Evolutionary conservation across 1,284 basidiomycete species (phyloP).

Genomic region (Fomitopsis betulina): DNA sequence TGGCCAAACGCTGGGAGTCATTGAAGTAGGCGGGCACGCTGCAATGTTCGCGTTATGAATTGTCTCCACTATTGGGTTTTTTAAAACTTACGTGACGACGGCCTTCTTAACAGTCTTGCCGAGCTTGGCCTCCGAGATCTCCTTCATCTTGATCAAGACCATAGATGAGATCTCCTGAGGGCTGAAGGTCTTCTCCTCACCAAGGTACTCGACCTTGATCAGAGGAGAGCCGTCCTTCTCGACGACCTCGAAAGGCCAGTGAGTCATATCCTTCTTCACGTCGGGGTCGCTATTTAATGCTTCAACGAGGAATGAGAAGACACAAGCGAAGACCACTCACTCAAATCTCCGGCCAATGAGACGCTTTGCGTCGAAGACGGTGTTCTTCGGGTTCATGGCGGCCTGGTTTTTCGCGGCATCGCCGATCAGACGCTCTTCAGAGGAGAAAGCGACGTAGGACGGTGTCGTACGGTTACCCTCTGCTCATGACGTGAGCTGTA

Average conservation of each 20-base stretch:
- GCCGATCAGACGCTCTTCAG: constrained; percentile 97
- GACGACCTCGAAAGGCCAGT: constrained; percentile 95
- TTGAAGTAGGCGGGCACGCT: constrained; percentile 97
- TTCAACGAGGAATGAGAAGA: background rate
- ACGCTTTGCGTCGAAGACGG: constrained; percentile 96
- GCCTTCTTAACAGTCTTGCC: constrained; percentile 95
- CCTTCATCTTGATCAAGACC: constrained; percentile 99
- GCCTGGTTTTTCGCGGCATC: constrained; percentile 99
- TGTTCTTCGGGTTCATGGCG: constrained; percentile 95
- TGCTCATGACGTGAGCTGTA: constrained; percentile 30
- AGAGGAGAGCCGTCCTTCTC: constrained; percentile 93
- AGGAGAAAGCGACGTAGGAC: constrained; percentile 98
- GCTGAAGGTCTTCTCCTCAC: constrained; percentile 93
- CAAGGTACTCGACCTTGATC: constrained; percentile 93
- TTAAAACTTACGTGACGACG: constrained; percentile 80
- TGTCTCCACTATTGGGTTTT: constrained; percentile 28
- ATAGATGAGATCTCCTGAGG: constrained; percentile 98
- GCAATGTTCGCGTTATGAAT: constrained; percentile 5
- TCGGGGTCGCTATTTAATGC: constrained; percentile 62
- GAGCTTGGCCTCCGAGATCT: constrained; percentile 98
- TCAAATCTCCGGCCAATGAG: constrained; percentile 96
- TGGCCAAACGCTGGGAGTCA: constrained; percentile 92
- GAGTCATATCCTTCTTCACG: constrained; percentile 85
- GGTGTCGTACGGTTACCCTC: constrained; percentile 99
- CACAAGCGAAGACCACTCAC: constrained; percentile 37